phyloP scores from a whole-genome alignment of 768 basidiomycete species.

The Lepiota venenata region DNA sequence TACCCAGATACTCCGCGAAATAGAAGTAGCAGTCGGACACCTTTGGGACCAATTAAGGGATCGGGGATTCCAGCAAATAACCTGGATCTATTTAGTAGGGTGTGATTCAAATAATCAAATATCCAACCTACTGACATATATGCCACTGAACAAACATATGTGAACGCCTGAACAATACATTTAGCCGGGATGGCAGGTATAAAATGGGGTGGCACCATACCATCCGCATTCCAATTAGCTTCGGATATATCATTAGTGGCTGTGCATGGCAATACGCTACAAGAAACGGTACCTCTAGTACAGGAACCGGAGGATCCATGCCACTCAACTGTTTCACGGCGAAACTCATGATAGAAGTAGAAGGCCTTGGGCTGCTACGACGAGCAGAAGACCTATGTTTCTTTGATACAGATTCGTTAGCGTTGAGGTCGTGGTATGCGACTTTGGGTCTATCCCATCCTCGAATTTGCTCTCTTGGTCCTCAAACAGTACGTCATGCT shows the following conservation, averaged over 20 bases:
- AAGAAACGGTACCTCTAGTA: slow-evolving; percentile 15
- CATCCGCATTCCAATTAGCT: slow-evolving; percentile 17
- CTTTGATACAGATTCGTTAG: neutral
- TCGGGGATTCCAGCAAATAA: slow-evolving; percentile 39
- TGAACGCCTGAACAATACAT: slow-evolving; percentile 7
- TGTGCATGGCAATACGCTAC: neutral
- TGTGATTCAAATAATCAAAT: neutral
- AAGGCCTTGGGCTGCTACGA: slow-evolving; percentile 20
- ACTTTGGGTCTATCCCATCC: neutral
- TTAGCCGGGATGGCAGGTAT: neutral
- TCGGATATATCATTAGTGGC: neutral
- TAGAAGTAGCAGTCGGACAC: slow-evolving; percentile 53
- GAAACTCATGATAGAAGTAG: slow-evolving; percentile 19
- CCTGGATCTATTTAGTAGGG: slow-evolving; percentile 31
- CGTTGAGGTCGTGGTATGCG: neutral
- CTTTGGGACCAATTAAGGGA: slow-evolving; percentile 68
- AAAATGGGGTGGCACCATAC: neutral
- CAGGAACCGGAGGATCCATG: slow-evolving; percentile 21
- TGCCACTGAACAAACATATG: slow-evolving; percentile 11
- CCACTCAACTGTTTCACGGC: slow-evolving; percentile 20
- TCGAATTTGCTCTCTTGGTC: too few relatives aligned
- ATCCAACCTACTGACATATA: slow-evolving; percentile 12
- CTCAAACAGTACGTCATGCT: too few relatives aligned
- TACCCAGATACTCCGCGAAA: slow-evolving; percentile 63
- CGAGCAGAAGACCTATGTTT: slow-evolving; percentile 18